Base-by-base conservation (phyloP, 169 alveolate species). In the Cyclospora cayetanensis region DNA sequence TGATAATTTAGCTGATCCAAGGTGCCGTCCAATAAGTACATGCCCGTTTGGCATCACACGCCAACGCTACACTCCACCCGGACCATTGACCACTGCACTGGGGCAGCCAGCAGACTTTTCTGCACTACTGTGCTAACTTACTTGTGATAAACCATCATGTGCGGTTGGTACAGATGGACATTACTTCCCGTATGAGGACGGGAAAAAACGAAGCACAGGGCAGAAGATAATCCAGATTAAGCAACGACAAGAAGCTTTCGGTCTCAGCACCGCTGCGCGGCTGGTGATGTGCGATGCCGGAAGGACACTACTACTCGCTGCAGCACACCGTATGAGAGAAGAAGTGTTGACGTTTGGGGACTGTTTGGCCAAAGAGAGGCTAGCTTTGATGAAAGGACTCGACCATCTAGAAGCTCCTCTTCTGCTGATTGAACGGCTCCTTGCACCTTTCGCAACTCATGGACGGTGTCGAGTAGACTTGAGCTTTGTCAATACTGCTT, bases 261-360 rank as follows among this genome's bases (percentile, higher is more conserved):
- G 89, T 52, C 89, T 80, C 25, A 74, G 89, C 4, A 76, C 86
- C 29, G 89, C 89, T 34, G 89, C 89, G 3, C 74, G 89, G 52
- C 89, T 80, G 1, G 76, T 80, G 34, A 80, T 80, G 89, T 80
- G 89, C 41, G 89, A 80, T 74, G 27, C 89, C 7, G 89, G 89
- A 18, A 18, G 89, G 20, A 74, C 74, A 27, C 76, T 80, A 22
- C 89, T 80, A 9, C 89, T 80, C 55, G 60, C 89, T 53, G 52
- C 89, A 50, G 89, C 89, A 31, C 50, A 80, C 35, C 89, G 89
- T 39, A 80, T 80, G 89, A 50, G 89, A 80, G 89, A 80, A 35
- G 89, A 80, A 52, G 89, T 80, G 11, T 46, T 46, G 60, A 46
- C 60, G 60, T 80, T 80, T 53, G 89, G 89, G 29, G 89, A 80